Conservation (phyloP, 2,329 filamentous ascomycete species). For the Alternaria postmessia region DNA sequence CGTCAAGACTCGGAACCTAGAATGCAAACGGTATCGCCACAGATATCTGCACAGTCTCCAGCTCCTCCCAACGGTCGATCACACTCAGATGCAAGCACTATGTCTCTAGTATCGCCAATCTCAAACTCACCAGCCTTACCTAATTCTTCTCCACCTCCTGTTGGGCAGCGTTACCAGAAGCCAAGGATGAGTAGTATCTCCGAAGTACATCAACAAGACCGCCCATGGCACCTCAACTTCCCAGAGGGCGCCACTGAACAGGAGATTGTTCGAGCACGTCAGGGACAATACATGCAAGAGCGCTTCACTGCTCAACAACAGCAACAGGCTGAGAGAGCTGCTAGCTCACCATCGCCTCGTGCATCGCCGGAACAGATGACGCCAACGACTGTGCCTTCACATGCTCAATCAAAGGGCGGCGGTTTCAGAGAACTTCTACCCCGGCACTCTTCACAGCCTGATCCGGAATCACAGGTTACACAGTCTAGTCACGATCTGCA, state of each 20-base stretch:
- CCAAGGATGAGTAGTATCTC: slow-evolving; percentile 49
- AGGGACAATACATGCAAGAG: slow-evolving; percentile 47
- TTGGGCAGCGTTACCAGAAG: slow-evolving; percentile 33
- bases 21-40: slow-evolving; percentile 44
- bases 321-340: slow-evolving; percentile 40
- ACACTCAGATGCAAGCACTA: slow-evolving; percentile 39
- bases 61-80: slow-evolving; percentile 31
- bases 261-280: slow-evolving; percentile 48
- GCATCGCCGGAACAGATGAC: slow-evolving; percentile 31
- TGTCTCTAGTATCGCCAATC: slow-evolving; percentile 44
- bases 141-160: slow-evolving; percentile 15
- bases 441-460: slow-evolving; percentile 40
- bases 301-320: slow-evolving; percentile 45
- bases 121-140: slow-evolving; percentile 32
- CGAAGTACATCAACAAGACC: slow-evolving; percentile 40
- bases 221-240: slow-evolving; percentile 46
- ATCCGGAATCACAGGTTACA: slow-evolving; percentile 24
- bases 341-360: slow-evolving; percentile 43
- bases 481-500: slow-evolving; percentile 20
- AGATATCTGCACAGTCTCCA: slow-evolving; percentile 43
- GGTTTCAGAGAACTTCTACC: slow-evolving; percentile 49
- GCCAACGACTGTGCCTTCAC: slow-evolving; percentile 20
- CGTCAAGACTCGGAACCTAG: slow-evolving; percentile 40
- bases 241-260: slow-evolving; percentile 47
- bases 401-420: slow-evolving; percentile 27